Evolutionary conservation across 1,139 yeast species (phyloP).

Genomic region (Zygoascus sp.): DNA sequence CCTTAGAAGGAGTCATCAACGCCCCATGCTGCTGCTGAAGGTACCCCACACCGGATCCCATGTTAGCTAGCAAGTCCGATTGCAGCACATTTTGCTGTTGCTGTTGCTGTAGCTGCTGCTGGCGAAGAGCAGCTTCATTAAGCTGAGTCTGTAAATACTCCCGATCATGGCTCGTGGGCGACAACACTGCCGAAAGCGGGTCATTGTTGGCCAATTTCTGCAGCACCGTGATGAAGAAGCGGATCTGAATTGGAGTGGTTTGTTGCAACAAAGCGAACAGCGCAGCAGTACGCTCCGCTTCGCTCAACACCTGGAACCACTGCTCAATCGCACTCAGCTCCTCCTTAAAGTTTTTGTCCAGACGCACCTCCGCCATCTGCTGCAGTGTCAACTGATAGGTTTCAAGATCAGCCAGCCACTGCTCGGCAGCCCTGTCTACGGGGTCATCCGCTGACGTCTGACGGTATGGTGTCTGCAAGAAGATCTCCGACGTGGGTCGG

Average conservation of each 20-base stretch:
- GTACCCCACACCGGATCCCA: not conserved
- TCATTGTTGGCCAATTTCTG: slow-evolving; percentile 33
- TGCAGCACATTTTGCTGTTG: slow-evolving; percentile 12
- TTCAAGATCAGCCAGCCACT: slow-evolving; percentile 36
- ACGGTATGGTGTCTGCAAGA: slow-evolving; percentile 22
- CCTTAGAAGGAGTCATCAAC: slow-evolving; percentile 24
- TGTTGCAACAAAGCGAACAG: slow-evolving; percentile 37
- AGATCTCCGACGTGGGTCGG: slow-evolving; percentile 30
- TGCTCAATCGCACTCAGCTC: slow-evolving; percentile 33
- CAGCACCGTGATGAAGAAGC: slow-evolving; percentile 37
- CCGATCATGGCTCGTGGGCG: slow-evolving; percentile 26
- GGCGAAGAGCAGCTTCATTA: slow-evolving; percentile 11
- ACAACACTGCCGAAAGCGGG: slow-evolving; percentile 28
- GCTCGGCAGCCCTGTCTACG: slow-evolving; percentile 29
- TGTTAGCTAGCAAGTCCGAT: slow-evolving; percentile 5
- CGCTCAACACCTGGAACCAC: slow-evolving; percentile 37
- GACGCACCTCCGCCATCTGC: slow-evolving; percentile 35
- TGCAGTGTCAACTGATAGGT: slow-evolving; percentile 34
- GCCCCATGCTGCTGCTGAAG: slow-evolving; percentile 16
- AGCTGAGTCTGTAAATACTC: slow-evolving; percentile 12
- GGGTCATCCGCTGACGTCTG: slow-evolving; percentile 17
- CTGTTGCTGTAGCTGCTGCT: slow-evolving; percentile 17
- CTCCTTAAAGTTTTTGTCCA: slow-evolving; percentile 29
- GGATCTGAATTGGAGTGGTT: slow-evolving; percentile 37
- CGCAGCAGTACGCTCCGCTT: slow-evolving; percentile 39